Conservation (phyloP, 1,284 basidiomycete genomes). For the Cystobasidium slooffiae region DNA sequence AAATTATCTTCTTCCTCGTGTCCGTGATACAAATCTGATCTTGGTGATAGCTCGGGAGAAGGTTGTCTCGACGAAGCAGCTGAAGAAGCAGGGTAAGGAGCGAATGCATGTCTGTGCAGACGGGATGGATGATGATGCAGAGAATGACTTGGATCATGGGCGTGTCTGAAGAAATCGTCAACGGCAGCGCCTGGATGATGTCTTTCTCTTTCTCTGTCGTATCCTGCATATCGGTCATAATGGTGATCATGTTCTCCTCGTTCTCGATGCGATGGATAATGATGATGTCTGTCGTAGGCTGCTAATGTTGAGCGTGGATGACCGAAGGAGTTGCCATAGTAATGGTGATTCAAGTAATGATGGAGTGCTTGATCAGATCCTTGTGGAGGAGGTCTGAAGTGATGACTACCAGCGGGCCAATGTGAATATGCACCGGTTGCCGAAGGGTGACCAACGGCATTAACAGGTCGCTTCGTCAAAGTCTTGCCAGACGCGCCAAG, state of each 20-base stretch:
- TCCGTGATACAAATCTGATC: slow-evolving; percentile 41
- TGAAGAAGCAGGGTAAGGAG: slow-evolving; percentile 49
- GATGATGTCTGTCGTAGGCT: slow-evolving; percentile 26
- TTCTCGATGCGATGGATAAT: slow-evolving; percentile 8
- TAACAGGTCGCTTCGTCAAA: not conserved
- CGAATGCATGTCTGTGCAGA: slow-evolving; percentile 51
- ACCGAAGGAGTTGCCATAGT: slow-evolving; percentile 24
- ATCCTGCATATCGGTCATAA: slow-evolving; percentile 19
- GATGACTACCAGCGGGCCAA: slow-evolving; percentile 31
- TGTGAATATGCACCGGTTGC: slow-evolving; percentile 18
- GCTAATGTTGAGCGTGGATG: slow-evolving; percentile 18
- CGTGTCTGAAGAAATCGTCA: slow-evolving; percentile 41
- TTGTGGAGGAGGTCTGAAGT: slow-evolving; percentile 24
- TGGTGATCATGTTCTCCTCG: slow-evolving; percentile 21
- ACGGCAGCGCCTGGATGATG: slow-evolving; percentile 27
- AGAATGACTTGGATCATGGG: slow-evolving; percentile 45
- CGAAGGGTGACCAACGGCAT: slow-evolving; percentile 22
- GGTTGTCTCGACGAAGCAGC: slow-evolving; percentile 46
- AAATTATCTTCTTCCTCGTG: slow-evolving; percentile 31
- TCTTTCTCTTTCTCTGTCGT: slow-evolving; percentile 11
- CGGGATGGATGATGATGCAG: slow-evolving; percentile 48
- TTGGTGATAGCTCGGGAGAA: slow-evolving; percentile 46
- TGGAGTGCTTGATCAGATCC: slow-evolving; percentile 15
- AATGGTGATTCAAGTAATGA: slow-evolving; percentile 18
- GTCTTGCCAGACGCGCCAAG: not conserved